phyloP scores from a whole-genome alignment of 169 alveolate genomes.

The Eimeria sp. region DNA sequence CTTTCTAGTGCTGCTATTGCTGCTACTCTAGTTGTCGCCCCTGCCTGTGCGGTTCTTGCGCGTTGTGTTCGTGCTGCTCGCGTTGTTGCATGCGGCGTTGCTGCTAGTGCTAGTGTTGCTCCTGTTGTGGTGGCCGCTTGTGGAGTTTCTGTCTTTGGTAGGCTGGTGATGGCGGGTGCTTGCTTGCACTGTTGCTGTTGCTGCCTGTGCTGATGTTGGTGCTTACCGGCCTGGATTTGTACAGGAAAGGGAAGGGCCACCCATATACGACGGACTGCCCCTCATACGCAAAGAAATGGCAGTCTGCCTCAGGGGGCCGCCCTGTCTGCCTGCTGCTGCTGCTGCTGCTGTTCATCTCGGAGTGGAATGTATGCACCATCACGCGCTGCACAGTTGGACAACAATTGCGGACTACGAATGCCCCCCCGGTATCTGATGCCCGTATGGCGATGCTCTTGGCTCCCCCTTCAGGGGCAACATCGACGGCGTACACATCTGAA shows the following conservation, averaged over 20 bases:
- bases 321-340: slow-evolving; percentile 31
- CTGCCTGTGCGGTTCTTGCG: not conserved
- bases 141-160: not conserved
- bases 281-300: slow-evolving; percentile 86
- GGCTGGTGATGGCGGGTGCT: not conserved
- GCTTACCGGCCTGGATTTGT: slow-evolving; percentile 87
- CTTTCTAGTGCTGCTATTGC: not conserved
- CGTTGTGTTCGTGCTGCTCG: not conserved
- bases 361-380: slow-evolving; percentile 86
- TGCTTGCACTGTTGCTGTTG: not conserved
- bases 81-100: not conserved
- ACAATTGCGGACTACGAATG: slow-evolving; percentile 88
- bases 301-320: slow-evolving; percentile 62
- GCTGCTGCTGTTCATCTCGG: slow-evolving; percentile 84
- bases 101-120: not conserved
- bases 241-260: slow-evolving; percentile 92
- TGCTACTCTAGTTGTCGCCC: not conserved
- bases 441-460: slow-evolving; percentile 88
- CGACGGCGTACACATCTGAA: slow-evolving; percentile 82
- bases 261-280: slow-evolving; percentile 90
- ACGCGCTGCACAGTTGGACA: slow-evolving; percentile 88
- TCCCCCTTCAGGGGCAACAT: slow-evolving; percentile 91
- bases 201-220: not conserved
- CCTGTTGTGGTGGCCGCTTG: not conserved
- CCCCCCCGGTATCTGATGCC: slow-evolving; percentile 85